Base-by-base conservation (phyloP, 106 monocot genomes). In the Ottelia alismoides region DNA sequence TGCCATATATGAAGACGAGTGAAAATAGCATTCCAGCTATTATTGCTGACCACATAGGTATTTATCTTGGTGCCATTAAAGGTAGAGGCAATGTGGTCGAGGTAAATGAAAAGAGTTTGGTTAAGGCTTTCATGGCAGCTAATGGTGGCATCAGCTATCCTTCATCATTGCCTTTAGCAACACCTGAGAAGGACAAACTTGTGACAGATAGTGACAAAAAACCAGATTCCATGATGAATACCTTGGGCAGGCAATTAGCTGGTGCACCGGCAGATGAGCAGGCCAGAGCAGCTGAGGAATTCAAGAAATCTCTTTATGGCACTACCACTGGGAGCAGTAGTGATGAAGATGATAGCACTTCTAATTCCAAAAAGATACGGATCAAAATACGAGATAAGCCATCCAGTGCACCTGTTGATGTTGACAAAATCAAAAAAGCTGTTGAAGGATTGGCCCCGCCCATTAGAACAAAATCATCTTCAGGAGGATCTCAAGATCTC, bases 1-100 rank as follows among this genome's bases (percentile, higher is more conserved):
- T 85, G 89, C 96, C 96, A 1, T 98, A 98, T 29, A 98, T 98
- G 96, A 84, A 69, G 68, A 98, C 96, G 18, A 68, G 58, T 62
- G 96, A 98, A 65, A 82, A 74, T 58, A 63, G 70, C 49, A 82
- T 98, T 27, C 96, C 96, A 12, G 49, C 85, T 29, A 75, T 79
- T 25, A 59, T 89, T 51, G 79, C 79, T 19, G 89, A 98, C 61
- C 85, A 89, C 62, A 89, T 98, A 57, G 96, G 96, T 54, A 79
- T 98, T 57, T 89, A 89, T 61, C 58, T 98, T 52, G 96, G 96
- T 74, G 76, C 69, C 31, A 70, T 98, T 43, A 78, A 74, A 25
- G 96, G 96, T 45, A 78, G 85, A 49, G 85, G 73, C 25, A 89
- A 70, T 72, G 77, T 98, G 27, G 76, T 85, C 53, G 89, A 89